Base-by-base conservation (phyloP, 495 filamentous ascomycete species). In the Pseudevernia furfuracea region DNA sequence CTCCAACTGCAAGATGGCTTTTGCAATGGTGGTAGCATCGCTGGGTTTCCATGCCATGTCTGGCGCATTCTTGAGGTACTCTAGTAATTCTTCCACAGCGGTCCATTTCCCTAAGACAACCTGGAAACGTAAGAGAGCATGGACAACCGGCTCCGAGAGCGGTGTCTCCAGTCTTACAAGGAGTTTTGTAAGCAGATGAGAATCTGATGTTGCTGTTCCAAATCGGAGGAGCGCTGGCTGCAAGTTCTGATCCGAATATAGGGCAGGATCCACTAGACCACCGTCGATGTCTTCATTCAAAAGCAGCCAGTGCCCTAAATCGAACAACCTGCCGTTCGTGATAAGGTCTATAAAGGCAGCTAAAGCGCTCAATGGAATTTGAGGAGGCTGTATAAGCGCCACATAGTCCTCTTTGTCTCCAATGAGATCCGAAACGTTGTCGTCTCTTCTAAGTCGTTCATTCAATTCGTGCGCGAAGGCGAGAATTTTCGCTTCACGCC, bases 171-270 rank as follows among this genome's bases (percentile, higher is more conserved):
- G 61, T 8, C 73, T 70, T 2, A 72, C 62, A 11, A 80, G 73
- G 49, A 85, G 74, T 28, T 74, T 67, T 15, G 78, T 63, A n/a
- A 81, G 70, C 28, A 88, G 74, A 0, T 71, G 62, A 11, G 64
- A 63, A 64, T 87, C 80, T 46, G 75, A 71, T 6, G 81, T 79
- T 25, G 81, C 79, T 32, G 77, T 73, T 9, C 83, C 85, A 67
- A 84, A 87, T 12, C 82, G 79, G 21, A 87, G 68, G 32, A 88
- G 75, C 2, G 83, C 76, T n/a, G 84, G 79, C 7, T 81, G 77
- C 34, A 88, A 62, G 36, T 66, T 70, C 23, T 77, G 78, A 55
- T 82, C 69, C 2, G 70, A 67, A 67, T 87, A 88, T 38, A 77
- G 63, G 32, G 64, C 66, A 9, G 65, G 61, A 49, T 77, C 71